Evolutionary conservation across 345 rosid genomes (phyloP).

Genomic region (Excoecaria cochinchinensis): DNA sequence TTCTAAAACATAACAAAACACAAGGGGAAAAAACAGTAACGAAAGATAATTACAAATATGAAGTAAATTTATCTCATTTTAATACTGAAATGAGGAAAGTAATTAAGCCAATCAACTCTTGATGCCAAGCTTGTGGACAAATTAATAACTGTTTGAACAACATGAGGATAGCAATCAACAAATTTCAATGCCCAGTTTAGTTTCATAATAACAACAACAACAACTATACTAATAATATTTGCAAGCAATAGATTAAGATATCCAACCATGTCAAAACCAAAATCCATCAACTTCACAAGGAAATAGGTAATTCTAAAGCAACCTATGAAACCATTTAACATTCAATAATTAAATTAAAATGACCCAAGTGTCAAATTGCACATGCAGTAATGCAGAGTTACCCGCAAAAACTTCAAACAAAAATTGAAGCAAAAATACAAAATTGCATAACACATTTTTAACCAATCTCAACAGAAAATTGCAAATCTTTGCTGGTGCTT

Average conservation of each 20-base stretch:
- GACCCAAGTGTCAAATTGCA: not conserved
- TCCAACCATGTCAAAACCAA: not conserved
- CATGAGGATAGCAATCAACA: not conserved
- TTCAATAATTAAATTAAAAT: not conserved
- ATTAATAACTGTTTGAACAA: not conserved
- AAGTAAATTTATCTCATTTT: not conserved
- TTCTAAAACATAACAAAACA: not conserved
- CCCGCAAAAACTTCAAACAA: not conserved
- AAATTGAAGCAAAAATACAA: not conserved
- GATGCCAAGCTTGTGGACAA: not conserved
- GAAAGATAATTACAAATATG: not conserved
- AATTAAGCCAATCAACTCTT: not conserved
- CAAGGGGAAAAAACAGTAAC: too few species aligned
- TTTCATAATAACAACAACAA: not conserved
- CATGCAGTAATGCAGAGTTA: not conserved
- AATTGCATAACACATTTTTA: not conserved
- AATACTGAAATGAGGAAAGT: not conserved
- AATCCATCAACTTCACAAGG: not conserved
- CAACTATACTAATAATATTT: not conserved
- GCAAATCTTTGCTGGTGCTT: constrained; percentile 87
- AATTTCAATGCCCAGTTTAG: not conserved
- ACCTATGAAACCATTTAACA: not conserved
- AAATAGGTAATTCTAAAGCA: not conserved
- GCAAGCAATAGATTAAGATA: not conserved
- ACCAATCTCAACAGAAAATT: constrained; percentile 94